Percentiles rank a stretch among this genome's conserved stretches.
Conservation (phyloP, 345 rosid species). For the Noccaea bulbosa region DNA sequence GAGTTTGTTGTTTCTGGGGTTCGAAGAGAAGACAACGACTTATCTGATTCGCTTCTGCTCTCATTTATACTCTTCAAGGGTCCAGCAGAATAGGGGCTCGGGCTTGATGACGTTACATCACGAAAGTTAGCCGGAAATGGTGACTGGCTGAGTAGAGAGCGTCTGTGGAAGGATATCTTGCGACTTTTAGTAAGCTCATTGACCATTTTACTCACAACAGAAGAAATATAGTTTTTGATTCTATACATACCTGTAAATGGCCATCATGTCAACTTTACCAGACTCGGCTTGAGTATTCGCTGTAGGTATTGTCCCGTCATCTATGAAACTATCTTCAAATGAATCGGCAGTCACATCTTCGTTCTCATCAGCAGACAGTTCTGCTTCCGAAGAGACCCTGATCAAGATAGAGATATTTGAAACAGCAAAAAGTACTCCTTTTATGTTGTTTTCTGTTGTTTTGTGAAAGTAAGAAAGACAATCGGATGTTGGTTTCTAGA, state of each 20-base stretch:
- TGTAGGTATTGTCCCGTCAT: conserved; percentile 68
- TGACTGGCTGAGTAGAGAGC: conserved; percentile 91
- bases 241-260: conserved; percentile 71
- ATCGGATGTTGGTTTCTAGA: conserved; percentile 19
- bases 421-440: neutral
- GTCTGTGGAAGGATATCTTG: conserved; percentile 53
- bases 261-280: conserved; percentile 82
- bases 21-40: conserved; percentile 46
- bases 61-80: conserved; percentile 41
- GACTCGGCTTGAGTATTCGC: conserved; percentile 60
- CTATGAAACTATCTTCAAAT: conserved; percentile 83
- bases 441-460: neutral
- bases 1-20: conserved; percentile 48
- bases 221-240: neutral
- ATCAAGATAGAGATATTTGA: conserved; percentile 5
- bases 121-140: conserved; percentile 56
- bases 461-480: conserved; percentile 24
- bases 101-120: conserved; percentile 37
- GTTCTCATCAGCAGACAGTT: conserved; percentile 68
- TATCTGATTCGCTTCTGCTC: conserved; percentile 51
- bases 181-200: conserved; percentile 3
- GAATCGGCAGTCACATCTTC: conserved; percentile 53
- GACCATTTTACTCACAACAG: neutral
- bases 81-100: conserved; percentile 49
- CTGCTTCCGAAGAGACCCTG: conserved; percentile 83